phyloP scores from a whole-genome alignment of 2,329 filamentous ascomycete species.

The Arthroderma sp. region DNA sequence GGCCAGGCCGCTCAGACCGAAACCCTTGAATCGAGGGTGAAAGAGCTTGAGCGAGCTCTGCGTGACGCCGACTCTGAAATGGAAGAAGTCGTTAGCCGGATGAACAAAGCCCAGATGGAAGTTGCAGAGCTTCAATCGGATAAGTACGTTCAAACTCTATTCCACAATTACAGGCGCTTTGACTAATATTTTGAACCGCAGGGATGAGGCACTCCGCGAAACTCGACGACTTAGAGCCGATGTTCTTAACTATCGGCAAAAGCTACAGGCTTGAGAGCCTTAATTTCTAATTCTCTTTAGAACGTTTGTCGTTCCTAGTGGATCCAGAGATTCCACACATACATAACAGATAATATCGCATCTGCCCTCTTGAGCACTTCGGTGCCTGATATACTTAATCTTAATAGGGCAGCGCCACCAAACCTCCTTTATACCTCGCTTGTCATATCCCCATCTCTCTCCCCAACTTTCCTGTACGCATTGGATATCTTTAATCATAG shows the following conservation, averaged over 20 bases:
- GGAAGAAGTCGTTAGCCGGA: conserved; percentile 67
- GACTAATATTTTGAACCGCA: conserved; percentile 19
- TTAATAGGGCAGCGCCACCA: no score
- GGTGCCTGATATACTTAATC: no score
- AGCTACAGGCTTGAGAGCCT: conserved; percentile 30
- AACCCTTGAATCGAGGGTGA: conserved; percentile 61
- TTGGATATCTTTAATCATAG: no score
- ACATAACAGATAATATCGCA: no score
- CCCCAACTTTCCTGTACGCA: no score
- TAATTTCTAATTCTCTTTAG: no score
- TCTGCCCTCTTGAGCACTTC: no score
- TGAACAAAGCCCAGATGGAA: conserved; percentile 73
- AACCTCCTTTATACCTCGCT: no score
- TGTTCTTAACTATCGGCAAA: conserved; percentile 51
- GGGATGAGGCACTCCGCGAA: conserved; percentile 59
- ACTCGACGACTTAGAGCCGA: conserved; percentile 56
- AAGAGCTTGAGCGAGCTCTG: conserved; percentile 73
- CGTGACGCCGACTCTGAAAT: conserved; percentile 65
- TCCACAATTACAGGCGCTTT: neutral
- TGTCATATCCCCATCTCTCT: no score
- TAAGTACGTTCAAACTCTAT: conserved; percentile 15
- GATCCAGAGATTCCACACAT: no score
- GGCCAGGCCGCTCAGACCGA: conserved; percentile 62
- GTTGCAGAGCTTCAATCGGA: conserved; percentile 59
- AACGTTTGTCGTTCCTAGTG: no score